Base-by-base conservation (phyloP, 306 rosid species). In the Acacia confusa region DNA sequence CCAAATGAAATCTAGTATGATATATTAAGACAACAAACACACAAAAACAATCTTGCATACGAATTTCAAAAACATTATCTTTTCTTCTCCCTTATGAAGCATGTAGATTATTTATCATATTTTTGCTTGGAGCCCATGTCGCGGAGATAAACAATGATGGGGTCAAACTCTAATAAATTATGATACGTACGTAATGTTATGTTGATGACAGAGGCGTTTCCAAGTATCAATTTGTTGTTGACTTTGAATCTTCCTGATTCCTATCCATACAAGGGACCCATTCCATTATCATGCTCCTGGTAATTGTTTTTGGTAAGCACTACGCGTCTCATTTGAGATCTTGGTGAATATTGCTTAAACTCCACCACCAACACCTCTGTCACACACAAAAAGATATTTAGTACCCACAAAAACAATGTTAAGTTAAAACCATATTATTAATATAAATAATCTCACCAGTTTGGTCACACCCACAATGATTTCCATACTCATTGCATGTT, bases 221-320 rank as follows among this genome's bases (percentile, higher is more conserved):
- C 75, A 44, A 19, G 38, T 7, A 48, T 78, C 66, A 58, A 92
- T 90, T 68, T 94, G 95, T 30, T 88, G 88, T 25, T 60, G 70
- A 5, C 85, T 71, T 16, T 79, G 72, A 48, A 94, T 89, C 75
- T 90, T 94, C 70, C 92, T 84, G 30, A 92, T 77, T 70, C 98
- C 98, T n/a, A n/a, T 15, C 95, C 97, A 55, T 92, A 94, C 61
- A 76, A 90, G 14, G 92, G 92, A 10, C 84, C 87, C 9, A 13
- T 66, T 85, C 48, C 83, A 71, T 84, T 78, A 61, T 91, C 91
- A 82, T 88, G 89, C 84, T 90, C 92, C 6, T 72, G 44, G 19
- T 79, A 78, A 8, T 67, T 77, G 60, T 72, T 83, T 79, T 78
- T 77, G 63, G 71, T 83, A 75, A 91, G 79, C 69, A 55, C 30